Base-by-base conservation (phyloP, 345 rosid species). In the Pelargonium nanum region DNA sequence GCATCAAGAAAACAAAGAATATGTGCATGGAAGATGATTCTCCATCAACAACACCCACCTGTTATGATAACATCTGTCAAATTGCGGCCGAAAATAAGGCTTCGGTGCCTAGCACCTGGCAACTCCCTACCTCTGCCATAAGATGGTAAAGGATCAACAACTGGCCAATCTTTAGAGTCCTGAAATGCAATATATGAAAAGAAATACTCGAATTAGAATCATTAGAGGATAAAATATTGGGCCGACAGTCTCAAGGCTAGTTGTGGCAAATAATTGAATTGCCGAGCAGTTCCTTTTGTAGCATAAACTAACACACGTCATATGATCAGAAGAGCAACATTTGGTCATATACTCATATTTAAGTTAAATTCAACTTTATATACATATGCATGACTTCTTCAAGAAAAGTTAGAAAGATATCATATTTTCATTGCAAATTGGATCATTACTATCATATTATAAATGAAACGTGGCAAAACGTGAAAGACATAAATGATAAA, bases 61-160 rank as follows among this genome's bases (percentile, higher is more conserved):
- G 97, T 89, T 64, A 93, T 84, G 61, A 87, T 75, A 48, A 93
- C 86, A 81, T 93, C 99, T 22, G 96, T 84, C 74, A 93, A 77
- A 74, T 93, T 89, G 71, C 62, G 81, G 61, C 99, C 99, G 65
- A 74, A 89, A 53, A 93, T 85, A 57, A 93, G 96, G 79, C 99
- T 93, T 58, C 84, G 81, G 66, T 93, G 92, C 65, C 99, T 84
- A 67, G 65, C 74, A 60, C 97, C 96, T 10, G 96, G 96, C 65
- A 89, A 75, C 71, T 89, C 99, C 74, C 97, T 78, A 58, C 97
- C 99, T 66, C 96, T 81, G 53, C 99, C 99, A 70, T 93, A 93
- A 56, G 99, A 93, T 52, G 99, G 97, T 62, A 93, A 77, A 45
- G 99, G 90, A 74, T 89, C 96, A 69, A 93, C 81, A 71, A 89